phyloP scores from a whole-genome alignment of 371 early-diverging fungal genomes.

The Syncephalastrum sp. region DNA sequence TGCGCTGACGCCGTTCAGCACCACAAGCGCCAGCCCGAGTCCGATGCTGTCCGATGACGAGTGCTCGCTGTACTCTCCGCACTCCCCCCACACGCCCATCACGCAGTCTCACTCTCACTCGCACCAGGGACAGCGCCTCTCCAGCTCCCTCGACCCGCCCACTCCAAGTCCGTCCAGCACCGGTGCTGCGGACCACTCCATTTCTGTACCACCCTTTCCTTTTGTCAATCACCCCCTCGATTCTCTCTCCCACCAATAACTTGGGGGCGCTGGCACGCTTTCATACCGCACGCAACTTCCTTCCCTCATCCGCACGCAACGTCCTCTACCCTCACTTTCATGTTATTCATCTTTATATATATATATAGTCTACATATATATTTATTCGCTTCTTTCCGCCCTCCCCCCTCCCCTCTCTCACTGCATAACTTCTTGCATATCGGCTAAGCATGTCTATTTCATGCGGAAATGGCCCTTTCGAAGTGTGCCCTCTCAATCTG shows the following conservation, averaged over 20 bases:
- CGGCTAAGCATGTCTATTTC: no score
- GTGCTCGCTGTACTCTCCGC: slow-evolving; percentile 27
- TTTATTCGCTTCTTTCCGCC: not conserved
- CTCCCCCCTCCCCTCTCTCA: not conserved
- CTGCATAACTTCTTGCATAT: no score
- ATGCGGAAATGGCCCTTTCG: no score
- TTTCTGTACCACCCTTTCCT: slow-evolving; percentile 8
- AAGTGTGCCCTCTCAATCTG: no score
- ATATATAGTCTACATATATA: not conserved
- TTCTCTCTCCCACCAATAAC: slow-evolving; percentile 24
- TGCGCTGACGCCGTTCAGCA: slow-evolving; percentile 9
- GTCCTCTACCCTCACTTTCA: no score
- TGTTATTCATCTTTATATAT: no score
- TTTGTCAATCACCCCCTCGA: slow-evolving; percentile 17
- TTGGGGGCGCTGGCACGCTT: no score
- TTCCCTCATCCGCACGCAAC: no score
- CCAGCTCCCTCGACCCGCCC: slow-evolving; percentile 6
- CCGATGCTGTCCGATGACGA: slow-evolving; percentile 31
- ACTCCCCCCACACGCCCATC: slow-evolving; percentile 23
- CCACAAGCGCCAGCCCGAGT: slow-evolving; percentile 17
- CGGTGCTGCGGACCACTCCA: not conserved
- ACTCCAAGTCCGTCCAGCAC: slow-evolving; percentile 12
- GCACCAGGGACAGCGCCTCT: slow-evolving; percentile 5
- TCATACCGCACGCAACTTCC: no score
- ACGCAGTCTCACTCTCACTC: slow-evolving; percentile 7